Conservation (phyloP, 495 filamentous ascomycete genomes). For the Aspergillus haitiensis region DNA sequence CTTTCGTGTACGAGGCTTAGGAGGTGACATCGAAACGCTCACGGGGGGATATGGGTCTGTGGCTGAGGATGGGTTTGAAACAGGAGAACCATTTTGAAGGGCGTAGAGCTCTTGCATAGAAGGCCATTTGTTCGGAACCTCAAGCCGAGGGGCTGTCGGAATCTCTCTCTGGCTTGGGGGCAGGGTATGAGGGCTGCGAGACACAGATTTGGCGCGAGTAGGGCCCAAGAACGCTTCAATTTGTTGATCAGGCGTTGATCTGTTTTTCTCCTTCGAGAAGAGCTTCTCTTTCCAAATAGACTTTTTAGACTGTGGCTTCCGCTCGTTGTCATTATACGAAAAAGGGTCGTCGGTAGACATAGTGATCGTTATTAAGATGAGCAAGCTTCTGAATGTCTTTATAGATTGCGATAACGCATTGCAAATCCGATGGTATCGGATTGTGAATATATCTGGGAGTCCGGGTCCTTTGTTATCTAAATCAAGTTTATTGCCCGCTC, state of each 20-base stretch:
- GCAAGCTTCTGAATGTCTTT: constrained; percentile 14
- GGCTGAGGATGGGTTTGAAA: constrained; percentile 24
- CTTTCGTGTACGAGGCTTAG: constrained; percentile 51
- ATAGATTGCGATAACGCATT: constrained; percentile 21
- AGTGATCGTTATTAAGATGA: constrained; percentile 18
- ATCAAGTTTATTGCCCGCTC: too few species aligned
- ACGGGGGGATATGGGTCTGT: constrained; percentile 17
- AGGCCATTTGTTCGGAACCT: constrained; percentile 27
- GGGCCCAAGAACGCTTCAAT: constrained; percentile 49
- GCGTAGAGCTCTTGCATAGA: constrained; percentile 27
- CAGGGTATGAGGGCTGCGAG: constrained; percentile 16
- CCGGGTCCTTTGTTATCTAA: not conserved
- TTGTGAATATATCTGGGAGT: constrained; percentile 1
- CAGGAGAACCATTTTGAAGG: constrained; percentile 19
- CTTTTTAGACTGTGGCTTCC: constrained; percentile 38
- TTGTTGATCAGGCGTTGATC: constrained; percentile 40
- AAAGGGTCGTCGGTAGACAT: constrained; percentile 48
- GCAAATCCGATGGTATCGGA: constrained; percentile 18
- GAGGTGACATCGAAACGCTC: constrained; percentile 22
- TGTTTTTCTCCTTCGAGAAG: constrained; percentile 45
- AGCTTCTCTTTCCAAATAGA: constrained; percentile 51
- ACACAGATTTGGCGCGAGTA: constrained; percentile 29
- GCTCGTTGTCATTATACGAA: constrained; percentile 37
- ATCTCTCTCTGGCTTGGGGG: constrained; percentile 23
- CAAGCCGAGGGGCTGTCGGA: constrained; percentile 21